Evolutionary conservation across 768 basidiomycete genomes (phyloP), one percentile per base, ranked within the genome.

Genomic region (Sistotremastrum niveocremeum): DNA sequence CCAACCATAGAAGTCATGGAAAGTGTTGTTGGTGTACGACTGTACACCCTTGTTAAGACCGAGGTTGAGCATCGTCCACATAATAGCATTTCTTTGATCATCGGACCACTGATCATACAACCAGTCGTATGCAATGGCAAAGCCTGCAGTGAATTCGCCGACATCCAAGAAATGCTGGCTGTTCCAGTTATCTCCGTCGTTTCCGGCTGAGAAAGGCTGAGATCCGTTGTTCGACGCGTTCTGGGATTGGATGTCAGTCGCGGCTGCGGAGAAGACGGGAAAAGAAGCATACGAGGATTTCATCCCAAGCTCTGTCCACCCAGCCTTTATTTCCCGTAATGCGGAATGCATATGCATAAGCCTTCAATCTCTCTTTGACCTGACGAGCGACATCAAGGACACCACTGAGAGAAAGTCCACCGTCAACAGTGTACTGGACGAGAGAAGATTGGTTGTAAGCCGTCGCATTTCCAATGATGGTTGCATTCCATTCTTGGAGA

Each of bases 41-140:
- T 54, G 52, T 37, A 77, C 52, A 53, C 91, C 93, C 38, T 69
- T 75, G 47, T 57, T 62, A 30, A 99, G 74, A 46, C 90, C 95
- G 53, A 83, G 81, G 51, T 71, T 66, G 62, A 90, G 72, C 66
- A 98, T 75, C 9, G 79, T 80, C 51, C 60, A 67, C 56, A 74
- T 71, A 52, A 99, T 85, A 41, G 67, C 66, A 28, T 60, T 63
- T 58, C 79, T 81, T 63, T 93, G 89, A 1, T 76, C 72, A 33
- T 72, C 65, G 9, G 74, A 76, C 86, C 84, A 94, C 45, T 73
- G 67, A 45, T 90, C 83, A 61, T 95, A 82, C 33, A 98, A 58
- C 95, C 95, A 99, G 58, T 99, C 95, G 56, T 98, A 99, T 2
- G 82, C 94, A 51, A 91, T 84, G 32, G 74, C 95, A 56, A 81